Base-by-base conservation (phyloP, 345 rosid species). In the Nasturtium officinale region DNA sequence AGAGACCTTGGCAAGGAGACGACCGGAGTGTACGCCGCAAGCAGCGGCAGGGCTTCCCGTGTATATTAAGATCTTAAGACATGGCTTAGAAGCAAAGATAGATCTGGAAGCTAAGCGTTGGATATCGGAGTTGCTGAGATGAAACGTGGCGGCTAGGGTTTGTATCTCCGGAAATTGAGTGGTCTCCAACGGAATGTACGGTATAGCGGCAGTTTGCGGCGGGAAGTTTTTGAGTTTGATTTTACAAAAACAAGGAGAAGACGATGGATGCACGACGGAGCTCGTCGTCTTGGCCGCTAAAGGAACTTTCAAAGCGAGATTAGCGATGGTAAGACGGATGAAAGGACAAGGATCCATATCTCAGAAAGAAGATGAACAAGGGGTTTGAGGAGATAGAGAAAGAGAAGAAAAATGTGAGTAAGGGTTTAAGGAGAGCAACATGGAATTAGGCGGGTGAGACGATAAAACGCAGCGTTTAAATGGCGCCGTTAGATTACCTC, bases 291-390 rank as follows among this genome's bases (percentile, higher is more conserved):
- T 90, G 3, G 95, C 64, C 5, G 92, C 89, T 1, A 81, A 73
- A 4, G 98, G 96, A 53, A 90, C 65, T 67, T 86, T 87, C 53
- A 93, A 81, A 28, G 94, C 96, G 15, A 94, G 83, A 55, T 84
- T 85, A 18, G 83, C 86, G 1, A 94, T 88, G 13, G 95, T 83
- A 16, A 93, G 79, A 38, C 96, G 94, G 29, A 90, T 85, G 83
- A 89, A 93, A 47, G 95, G 97, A 77, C 97, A 91, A 11, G 97
- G 97, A 83, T 94, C 98, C 98, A 94, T 94, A 54, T n/a, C 45
- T 17, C 6, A 11, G 33, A 30, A n/a, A 45, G 33, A 62, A 17
- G 38, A 47, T 30, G 57, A 40, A 12, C 15, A n/a, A 72, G 20
- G 54, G 45, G 45, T 63, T 65, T 30, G 17, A 23, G 55, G 40